phyloP scores from a whole-genome alignment of 768 basidiomycete genomes.

The Galerina sulciceps region DNA sequence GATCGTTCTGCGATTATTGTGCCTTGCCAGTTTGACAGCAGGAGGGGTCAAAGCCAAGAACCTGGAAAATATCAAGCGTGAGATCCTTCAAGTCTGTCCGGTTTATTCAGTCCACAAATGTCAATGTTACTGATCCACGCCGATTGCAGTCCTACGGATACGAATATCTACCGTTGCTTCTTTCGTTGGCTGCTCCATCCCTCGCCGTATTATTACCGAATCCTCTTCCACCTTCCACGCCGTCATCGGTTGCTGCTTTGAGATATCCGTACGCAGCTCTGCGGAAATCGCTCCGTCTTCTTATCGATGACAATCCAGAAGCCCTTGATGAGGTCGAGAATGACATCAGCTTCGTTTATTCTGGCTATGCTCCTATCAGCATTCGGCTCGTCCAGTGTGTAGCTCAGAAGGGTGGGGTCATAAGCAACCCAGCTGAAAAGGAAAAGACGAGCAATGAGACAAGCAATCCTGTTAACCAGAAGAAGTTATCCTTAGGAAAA shows the following conservation, averaged over 20 bases:
- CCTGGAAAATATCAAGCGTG: slow-evolving; percentile 88
- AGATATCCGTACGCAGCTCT: slow-evolving; percentile 77
- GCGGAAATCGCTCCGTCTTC: slow-evolving; percentile 85
- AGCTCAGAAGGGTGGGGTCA: slow-evolving; percentile 87
- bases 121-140: slow-evolving; percentile 33
- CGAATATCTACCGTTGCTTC: slow-evolving; percentile 67
- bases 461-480: slow-evolving; percentile 42
- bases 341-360: slow-evolving; percentile 96
- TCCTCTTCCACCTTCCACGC: slow-evolving; percentile 60
- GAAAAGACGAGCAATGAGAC: slow-evolving; percentile 42
- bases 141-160: slow-evolving; percentile 72
- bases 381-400: slow-evolving; percentile 91
- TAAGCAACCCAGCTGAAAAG: slow-evolving; percentile 78
- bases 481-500: slow-evolving; percentile 46
- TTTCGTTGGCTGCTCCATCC: slow-evolving; percentile 67
- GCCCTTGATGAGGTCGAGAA: slow-evolving; percentile 83
- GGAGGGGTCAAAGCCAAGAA: slow-evolving; percentile 88
- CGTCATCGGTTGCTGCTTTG: slow-evolving; percentile 38
- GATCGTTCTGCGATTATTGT: slow-evolving; percentile 77
- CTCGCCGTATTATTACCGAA: slow-evolving; percentile 70
- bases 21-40: slow-evolving; percentile 81
- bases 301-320: slow-evolving; percentile 87
- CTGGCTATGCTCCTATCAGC: slow-evolving; percentile 94
- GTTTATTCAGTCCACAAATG: slow-evolving; percentile 22
- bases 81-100: slow-evolving; percentile 75